Evolutionary conservation across 1,284 basidiomycete genomes (phyloP).

Genomic region (Trametes polyzona): DNA sequence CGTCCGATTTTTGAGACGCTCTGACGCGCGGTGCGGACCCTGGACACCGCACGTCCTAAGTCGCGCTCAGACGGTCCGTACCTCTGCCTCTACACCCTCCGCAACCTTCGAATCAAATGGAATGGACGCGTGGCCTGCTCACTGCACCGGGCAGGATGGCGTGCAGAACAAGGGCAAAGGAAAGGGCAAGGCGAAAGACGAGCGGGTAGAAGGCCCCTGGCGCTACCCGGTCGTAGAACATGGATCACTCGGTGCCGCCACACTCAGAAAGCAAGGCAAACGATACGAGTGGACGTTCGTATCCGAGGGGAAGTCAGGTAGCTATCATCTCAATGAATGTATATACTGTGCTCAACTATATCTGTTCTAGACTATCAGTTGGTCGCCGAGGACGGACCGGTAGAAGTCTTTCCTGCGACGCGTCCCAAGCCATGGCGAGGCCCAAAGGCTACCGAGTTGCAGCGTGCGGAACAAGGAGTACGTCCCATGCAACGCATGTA

Average conservation of each 20-base stretch:
- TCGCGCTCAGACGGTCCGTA: too few relatives aligned
- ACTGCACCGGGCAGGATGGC: constrained; percentile 38
- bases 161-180: constrained; percentile 30
- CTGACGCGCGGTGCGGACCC: constrained; percentile 16
- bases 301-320: constrained; percentile 28
- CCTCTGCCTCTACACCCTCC: constrained; percentile 15
- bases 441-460: constrained; percentile 40
- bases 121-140: constrained; percentile 73
- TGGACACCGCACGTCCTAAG: too few relatives aligned
- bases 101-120: constrained; percentile 64
- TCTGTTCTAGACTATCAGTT: constrained; percentile 31
- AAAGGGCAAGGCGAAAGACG: constrained; percentile 32
- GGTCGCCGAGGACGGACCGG: constrained; percentile 33
- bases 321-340: constrained; percentile 27
- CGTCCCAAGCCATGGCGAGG: constrained; percentile 40
- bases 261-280: constrained; percentile 45
- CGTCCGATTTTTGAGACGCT: constrained; percentile 25
- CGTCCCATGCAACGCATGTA: constrained; percentile 21
- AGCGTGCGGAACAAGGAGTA: constrained; percentile 68
- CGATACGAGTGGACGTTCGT: constrained; percentile 59
- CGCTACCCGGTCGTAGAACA: constrained; percentile 58
- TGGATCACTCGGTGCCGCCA: constrained; percentile 58
- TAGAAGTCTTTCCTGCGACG: constrained; percentile 60
- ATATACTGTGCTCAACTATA: background rate
- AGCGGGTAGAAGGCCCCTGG: constrained; percentile 29